Evolutionary conservation across 768 basidiomycete genomes (phyloP), one percentile per base, ranked within the genome.

Genomic region (Boletellus ananas): DNA sequence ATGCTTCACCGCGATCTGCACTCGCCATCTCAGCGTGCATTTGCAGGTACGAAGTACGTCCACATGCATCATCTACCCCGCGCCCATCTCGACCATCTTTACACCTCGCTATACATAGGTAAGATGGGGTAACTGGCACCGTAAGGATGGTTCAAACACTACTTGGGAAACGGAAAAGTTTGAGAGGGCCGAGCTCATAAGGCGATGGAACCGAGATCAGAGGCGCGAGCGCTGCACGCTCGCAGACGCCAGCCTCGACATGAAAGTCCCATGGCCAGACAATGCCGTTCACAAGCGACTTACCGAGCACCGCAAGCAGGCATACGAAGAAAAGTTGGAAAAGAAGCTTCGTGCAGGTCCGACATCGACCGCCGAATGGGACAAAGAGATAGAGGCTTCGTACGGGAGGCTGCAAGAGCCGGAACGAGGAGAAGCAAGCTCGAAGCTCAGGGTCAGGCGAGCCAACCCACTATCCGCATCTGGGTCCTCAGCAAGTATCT

Each of bases 91-190:
- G 20, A 39, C 51, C 14, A 51, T 43, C 17, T 21, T 27, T 40
- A n/a, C 38, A 23, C 38, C 42, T 25, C 31, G 43, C 25, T n/a
- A 45, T 27, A 25, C 18, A 41, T 51, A 83, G 79, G 76, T 79
- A 4, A 65, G 70, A 52, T 83, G 81, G 81, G 69, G 62, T 17
- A 65, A 68, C 34, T 84, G 81, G 81, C 60, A 60, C 18, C 77
- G 81, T 21, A 36, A 49, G 2, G 77, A 83, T 55, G 78, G 75
- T 0, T 77, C 81, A 7, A 78, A 76, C 53, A 76, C 75, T 2
- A 82, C 81, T 7, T 84, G 81, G 81, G 61, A 74, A 34, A 65
- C 62, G 20, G 59, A 61, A 23, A 52, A 17, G 13, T 53, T 63
- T 18, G 58, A 66, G 6, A 51, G 49, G 4, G 6, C 34, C 6